Conservation (phyloP, 1,139 yeast genomes). For the Magnusiomyces clavatus region DNA sequence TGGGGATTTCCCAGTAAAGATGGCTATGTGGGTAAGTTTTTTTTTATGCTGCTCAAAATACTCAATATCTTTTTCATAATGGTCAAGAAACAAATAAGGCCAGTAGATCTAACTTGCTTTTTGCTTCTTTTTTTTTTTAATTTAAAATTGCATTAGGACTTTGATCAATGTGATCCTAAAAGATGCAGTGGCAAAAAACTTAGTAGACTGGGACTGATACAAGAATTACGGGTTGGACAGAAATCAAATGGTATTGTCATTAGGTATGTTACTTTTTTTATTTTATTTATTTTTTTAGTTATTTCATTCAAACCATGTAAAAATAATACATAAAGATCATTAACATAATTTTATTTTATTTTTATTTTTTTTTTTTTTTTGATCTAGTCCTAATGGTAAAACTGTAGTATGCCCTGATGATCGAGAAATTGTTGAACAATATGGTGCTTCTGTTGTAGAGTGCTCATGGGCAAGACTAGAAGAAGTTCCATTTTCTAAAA, state of each 20-base stretch:
- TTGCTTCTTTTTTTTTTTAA: not conserved
- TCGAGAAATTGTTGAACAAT: constrained; percentile 59
- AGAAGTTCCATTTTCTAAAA: constrained; percentile 87
- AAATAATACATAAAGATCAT: not conserved
- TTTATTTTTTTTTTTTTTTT: not conserved
- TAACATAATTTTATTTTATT: too few relatives aligned
- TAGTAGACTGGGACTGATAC: constrained; percentile 79
- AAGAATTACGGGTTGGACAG: constrained; percentile 76
- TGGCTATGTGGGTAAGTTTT: constrained; percentile 37
- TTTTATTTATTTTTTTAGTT: too few relatives aligned
- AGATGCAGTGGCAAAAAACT: constrained; percentile 94
- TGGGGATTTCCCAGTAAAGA: constrained; percentile 30
- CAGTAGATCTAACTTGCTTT: not conserved
- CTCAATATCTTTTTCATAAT: constrained; percentile 10
- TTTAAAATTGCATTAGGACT: constrained; percentile 41
- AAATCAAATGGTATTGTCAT: constrained; percentile 87
- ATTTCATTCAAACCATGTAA: not conserved
- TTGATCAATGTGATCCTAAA: constrained; percentile 97
- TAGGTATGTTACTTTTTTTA: constrained; percentile 38
- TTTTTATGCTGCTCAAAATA: constrained; percentile 3
- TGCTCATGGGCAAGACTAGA: constrained; percentile 97
- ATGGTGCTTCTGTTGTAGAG: constrained; percentile 95
- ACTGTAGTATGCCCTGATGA: constrained; percentile 90
- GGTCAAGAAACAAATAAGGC: not conserved
- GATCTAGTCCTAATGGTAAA: constrained; percentile 66